These are phyloP conservation scores for Puccinia polysora DNA, from an alignment of 1,284 basidiomycete genomes.

Conservation along the genomic window DNA sequence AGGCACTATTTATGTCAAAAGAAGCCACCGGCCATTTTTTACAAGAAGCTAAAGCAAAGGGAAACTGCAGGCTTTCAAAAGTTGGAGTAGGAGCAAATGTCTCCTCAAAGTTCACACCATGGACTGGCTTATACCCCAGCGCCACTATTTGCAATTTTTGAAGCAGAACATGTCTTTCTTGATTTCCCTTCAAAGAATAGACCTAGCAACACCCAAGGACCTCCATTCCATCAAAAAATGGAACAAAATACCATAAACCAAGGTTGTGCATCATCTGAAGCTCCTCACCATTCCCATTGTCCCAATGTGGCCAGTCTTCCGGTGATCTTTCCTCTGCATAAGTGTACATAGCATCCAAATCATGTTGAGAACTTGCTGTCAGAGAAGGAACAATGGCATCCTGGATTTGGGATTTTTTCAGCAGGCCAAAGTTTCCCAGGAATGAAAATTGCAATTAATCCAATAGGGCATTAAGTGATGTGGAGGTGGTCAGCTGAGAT, in stretches of 20 bases:
- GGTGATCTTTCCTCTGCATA: background rate
- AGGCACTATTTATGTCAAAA: background rate
- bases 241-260: background rate
- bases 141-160: background rate
- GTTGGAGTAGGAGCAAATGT: too few species aligned
- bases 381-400: background rate
- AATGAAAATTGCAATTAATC: background rate
- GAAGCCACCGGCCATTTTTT: background rate
- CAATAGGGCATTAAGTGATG: background rate
- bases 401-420: background rate
- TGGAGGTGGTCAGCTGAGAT: background rate
- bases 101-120: background rate
- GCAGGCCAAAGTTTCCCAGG: background rate
- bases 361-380: too few species aligned
- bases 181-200: background rate
- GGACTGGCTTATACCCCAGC: background rate
- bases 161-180: background rate
- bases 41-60: background rate
- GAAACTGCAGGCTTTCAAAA: background rate
- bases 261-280: too few species aligned
- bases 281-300: background rate
- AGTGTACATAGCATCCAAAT: background rate
- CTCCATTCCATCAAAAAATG: background rate
- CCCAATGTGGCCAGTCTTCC: background rate
- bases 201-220: too few species aligned